Conservation (phyloP, 306 rosid species). For the Erythrophleum fordii region DNA sequence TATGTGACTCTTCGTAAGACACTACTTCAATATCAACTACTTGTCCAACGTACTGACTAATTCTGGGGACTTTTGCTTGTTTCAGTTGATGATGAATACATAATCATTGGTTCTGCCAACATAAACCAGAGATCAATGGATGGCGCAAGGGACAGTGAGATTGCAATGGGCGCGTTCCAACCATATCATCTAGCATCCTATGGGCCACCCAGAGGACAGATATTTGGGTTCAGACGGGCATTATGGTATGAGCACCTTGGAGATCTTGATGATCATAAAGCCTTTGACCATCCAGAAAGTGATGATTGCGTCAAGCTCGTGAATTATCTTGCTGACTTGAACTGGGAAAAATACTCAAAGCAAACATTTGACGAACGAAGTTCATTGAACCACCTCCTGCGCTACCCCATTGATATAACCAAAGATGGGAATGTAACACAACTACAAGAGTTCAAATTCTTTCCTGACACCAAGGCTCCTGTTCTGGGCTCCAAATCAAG, state of each 20-base stretch:
- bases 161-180: constrained; percentile 92
- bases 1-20: neutral
- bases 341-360: constrained; percentile 24
- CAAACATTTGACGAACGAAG: neutral
- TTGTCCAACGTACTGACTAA: neutral
- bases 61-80: neutral
- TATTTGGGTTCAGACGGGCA: constrained; percentile 62
- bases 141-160: constrained; percentile 88
- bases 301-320: neutral
- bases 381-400: constrained; percentile 11
- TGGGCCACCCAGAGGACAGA: constrained; percentile 57
- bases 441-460: neutral
- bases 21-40: neutral
- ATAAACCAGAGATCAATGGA: constrained; percentile 94
- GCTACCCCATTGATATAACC: constrained; percentile 11
- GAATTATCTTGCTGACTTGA: neutral
- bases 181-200: constrained; percentile 49
- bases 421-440: neutral
- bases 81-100: constrained; percentile 91
- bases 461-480: constrained; percentile 23
- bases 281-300: constrained; percentile 10
- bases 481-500: constrained; percentile 11
- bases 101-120: constrained; percentile 88
- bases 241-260: constrained; percentile 82
- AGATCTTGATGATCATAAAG: neutral